A percentile compares a stretch with the other conserved stretches of the same genome.
Conservation (phyloP, 1,284 basidiomycete species). For the Singerocomus inundabilis region DNA sequence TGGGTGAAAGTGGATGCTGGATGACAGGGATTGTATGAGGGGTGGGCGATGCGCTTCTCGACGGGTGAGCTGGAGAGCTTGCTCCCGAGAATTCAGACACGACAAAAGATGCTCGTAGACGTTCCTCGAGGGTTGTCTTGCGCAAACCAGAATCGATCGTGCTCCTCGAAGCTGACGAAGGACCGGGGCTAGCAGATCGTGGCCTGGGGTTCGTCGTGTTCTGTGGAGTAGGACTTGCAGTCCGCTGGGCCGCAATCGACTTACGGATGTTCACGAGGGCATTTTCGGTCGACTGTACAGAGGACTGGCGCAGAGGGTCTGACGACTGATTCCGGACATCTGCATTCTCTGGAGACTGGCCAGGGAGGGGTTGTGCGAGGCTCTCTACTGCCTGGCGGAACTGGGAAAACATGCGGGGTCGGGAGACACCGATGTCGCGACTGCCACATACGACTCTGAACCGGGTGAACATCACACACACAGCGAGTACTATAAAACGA, state of each 20-base stretch:
- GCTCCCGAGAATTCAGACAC: constrained; percentile 52
- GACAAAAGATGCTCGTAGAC: constrained; percentile 60
- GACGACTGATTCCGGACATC: constrained; percentile 33
- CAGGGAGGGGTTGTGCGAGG: constrained; percentile 44
- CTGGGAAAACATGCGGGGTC: constrained; percentile 60
- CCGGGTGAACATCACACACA: background rate
- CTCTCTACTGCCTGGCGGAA: constrained; percentile 59
- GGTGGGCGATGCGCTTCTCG: constrained; percentile 43
- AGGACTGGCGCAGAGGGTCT: constrained; percentile 36
- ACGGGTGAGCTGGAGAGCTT: constrained; percentile 43
- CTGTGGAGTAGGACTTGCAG: constrained; percentile 43
- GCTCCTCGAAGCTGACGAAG: constrained; percentile 24
- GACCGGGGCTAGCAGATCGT: constrained; percentile 30
- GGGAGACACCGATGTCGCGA: too few species aligned
- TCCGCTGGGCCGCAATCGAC: constrained; percentile 54
- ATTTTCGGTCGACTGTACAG: constrained; percentile 58
- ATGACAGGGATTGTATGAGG: constrained; percentile 33
- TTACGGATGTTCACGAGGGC: constrained; percentile 60
- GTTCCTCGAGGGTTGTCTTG: constrained; percentile 69
- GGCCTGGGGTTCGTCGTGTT: constrained; percentile 42
- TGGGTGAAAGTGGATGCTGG: constrained; percentile 41
- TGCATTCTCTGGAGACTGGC: constrained; percentile 35
- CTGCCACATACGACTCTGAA: background rate
- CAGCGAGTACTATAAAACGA: constrained; percentile 9
- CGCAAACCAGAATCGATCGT: constrained; percentile 27